Evolutionary conservation across 352 stramenopile species (phyloP), one percentile per base, ranked within the genome.

Genomic region (Phytophthora syringae): DNA sequence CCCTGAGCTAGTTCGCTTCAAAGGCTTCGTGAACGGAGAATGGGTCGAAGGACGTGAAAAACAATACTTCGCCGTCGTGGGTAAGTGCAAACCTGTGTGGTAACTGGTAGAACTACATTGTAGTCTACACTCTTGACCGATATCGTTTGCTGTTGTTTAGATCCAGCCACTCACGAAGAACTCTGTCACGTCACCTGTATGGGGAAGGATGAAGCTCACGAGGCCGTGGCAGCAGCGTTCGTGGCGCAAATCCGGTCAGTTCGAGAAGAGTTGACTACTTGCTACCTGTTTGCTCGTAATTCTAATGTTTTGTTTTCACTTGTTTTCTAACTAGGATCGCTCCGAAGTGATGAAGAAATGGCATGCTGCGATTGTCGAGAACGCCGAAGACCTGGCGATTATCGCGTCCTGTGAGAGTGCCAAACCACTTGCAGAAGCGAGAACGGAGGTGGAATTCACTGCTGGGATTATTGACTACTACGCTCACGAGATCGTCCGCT

Each of bases 381-480:
- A 92, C 57, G 71, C 65, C 7, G 78, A 82, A 25, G 88, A 96
- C 48, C 77, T 97, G 2, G 88, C 80, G 9, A 50, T 82, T 7
- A 96, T 99, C 32, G 97, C 98, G 67, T 97, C 94, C 30, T 70
- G 95, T 16, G 97, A 99, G 80, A 97, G 88, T 54, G 97, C 97
- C 34, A 99, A 99, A 67, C 94, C 97, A 3, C 64, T 98, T 5
- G 45, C 78, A 3, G 97, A 99, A 72, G 90, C 93, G 9, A 76
- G 80, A 32, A 91, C 90, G 12, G 97, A 99, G 75, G 82, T 99
- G 5, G 70, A 76, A 0, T 99, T 99, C 68, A 89, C 82, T n/a
- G 82, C 82, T 13, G 87, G 80, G 27, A 99, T 98, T 64, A 76
- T 99, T 21, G 92, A 98, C 57, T 99, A 92, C 59, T 99, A 97